These are phyloP conservation scores for Psilocybe azurescens DNA, from an alignment of 768 basidiomycete species.

Conservation along the genomic window DNA sequence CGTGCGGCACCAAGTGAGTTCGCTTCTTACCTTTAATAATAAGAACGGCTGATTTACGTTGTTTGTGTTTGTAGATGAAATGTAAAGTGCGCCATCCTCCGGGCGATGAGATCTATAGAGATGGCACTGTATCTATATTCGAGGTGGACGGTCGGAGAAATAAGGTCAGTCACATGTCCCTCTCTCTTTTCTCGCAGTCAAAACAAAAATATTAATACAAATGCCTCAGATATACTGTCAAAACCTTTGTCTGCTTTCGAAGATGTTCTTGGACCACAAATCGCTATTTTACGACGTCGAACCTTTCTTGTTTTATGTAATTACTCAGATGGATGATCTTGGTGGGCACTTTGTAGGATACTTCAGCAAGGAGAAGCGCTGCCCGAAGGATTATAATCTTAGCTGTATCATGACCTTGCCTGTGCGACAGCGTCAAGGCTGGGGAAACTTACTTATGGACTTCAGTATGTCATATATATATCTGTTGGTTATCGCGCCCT, in stretches of 20 bases:
- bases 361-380: conserved; percentile 98
- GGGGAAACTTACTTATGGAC: conserved; percentile 97
- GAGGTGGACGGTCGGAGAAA: conserved; percentile 99
- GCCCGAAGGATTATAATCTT: conserved; percentile 95
- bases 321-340: conserved; percentile 87
- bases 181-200: background rate
- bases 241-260: conserved; percentile 95
- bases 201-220: background rate
- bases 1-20: conserved; percentile 79
- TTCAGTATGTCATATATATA: conserved; percentile 74
- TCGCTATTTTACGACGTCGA: conserved; percentile 99
- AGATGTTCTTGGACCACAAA: conserved; percentile 99
- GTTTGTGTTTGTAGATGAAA: conserved; percentile 68
- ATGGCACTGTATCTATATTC: conserved; percentile 87
- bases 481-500: background rate
- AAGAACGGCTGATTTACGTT: background rate
- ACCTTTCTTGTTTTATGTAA: conserved; percentile 98
- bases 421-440: conserved; percentile 91
- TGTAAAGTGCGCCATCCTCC: conserved; percentile 96
- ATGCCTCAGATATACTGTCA: conserved; percentile 90
- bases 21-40: background rate
- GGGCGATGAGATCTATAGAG: conserved; percentile 97
- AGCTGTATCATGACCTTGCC: conserved; percentile 99
- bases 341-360: conserved; percentile 97
- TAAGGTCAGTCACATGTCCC: conserved; percentile 58